Evolutionary conservation across 768 basidiomycete genomes (phyloP).

Genomic region (Filobasidium wieringae): DNA sequence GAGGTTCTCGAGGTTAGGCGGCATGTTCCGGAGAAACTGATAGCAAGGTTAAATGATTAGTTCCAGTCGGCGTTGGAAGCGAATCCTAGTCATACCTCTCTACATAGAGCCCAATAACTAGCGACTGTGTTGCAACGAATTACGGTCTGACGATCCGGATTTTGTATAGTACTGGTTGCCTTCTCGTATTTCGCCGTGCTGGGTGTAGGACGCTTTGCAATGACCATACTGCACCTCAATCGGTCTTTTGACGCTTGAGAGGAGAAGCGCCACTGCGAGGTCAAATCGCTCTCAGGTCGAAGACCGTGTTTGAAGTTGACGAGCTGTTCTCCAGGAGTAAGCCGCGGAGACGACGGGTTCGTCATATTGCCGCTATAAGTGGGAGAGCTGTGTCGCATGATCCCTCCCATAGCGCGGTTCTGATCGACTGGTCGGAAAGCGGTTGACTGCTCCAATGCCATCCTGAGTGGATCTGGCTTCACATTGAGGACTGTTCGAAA

Average conservation of each 20-base stretch:
- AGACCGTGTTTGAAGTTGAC: constrained; percentile 12
- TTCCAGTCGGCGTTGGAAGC: no score
- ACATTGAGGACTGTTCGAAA: constrained; percentile 25
- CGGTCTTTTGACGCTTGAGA: neutral
- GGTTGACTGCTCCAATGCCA: constrained; percentile 20
- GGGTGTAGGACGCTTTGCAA: constrained; percentile 17
- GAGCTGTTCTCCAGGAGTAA: constrained; percentile 1
- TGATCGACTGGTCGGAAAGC: neutral
- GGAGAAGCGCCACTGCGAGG: neutral
- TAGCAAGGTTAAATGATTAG: neutral
- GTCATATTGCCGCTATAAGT: constrained; percentile 1
- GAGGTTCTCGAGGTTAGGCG: constrained; percentile 5
- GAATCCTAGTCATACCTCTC: constrained; percentile 48
- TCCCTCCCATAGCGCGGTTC: neutral
- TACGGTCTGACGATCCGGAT: constrained; percentile 13
- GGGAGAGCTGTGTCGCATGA: no score
- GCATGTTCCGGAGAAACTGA: constrained; percentile 24
- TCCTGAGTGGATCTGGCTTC: constrained; percentile 23
- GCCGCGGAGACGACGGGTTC: constrained; percentile 2
- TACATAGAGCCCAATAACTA: constrained; percentile 66
- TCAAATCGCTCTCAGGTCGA: neutral
- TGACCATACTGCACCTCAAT: constrained; percentile 26
- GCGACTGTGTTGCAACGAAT: constrained; percentile 65
- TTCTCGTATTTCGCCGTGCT: neutral
- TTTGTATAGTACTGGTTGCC: neutral